Conservation (phyloP, 1,284 basidiomycete species). For the Trametes sp. region DNA sequence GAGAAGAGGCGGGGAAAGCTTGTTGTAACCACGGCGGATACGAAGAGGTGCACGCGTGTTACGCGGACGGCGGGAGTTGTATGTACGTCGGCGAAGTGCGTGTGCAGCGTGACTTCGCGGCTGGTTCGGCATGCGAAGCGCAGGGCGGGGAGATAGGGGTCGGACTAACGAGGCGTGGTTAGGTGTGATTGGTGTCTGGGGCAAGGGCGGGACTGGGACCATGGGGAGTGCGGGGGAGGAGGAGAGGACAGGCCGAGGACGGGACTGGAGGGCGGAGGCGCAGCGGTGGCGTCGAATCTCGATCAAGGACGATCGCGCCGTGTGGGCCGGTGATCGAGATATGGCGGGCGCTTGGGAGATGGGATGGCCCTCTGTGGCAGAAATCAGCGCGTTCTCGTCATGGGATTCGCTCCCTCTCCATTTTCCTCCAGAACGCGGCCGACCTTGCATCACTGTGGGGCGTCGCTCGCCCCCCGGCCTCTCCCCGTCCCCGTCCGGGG, state of each 20-base stretch:
- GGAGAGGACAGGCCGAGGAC: background rate
- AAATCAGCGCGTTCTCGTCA: constrained; percentile 10
- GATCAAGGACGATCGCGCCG: constrained; percentile 17
- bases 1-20: constrained; percentile 2
- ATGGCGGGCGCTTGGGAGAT: constrained; percentile 3
- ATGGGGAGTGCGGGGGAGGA: constrained; percentile 9
- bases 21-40: background rate
- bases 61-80: background rate
- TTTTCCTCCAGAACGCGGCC: background rate
- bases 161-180: background rate
- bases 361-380: constrained; percentile 9
- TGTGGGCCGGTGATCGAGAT: constrained; percentile 15
- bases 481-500: constrained; percentile 10
- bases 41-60: background rate
- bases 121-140: background rate
- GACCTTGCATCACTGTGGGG: constrained; percentile 15
- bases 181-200: background rate
- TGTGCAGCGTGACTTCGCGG: background rate
- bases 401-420: constrained; percentile 11
- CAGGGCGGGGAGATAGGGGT: background rate
- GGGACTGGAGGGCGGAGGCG: constrained; percentile 1
- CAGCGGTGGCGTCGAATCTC: constrained; percentile 12
- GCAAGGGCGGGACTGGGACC: background rate
- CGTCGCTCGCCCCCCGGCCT: constrained; percentile 11
- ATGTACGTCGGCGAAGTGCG: background rate